Percentiles rank a stretch among this genome's conserved stretches.
Conservation (phyloP, 352 stramenopile species). For the Aphanomyces euteiches region DNA sequence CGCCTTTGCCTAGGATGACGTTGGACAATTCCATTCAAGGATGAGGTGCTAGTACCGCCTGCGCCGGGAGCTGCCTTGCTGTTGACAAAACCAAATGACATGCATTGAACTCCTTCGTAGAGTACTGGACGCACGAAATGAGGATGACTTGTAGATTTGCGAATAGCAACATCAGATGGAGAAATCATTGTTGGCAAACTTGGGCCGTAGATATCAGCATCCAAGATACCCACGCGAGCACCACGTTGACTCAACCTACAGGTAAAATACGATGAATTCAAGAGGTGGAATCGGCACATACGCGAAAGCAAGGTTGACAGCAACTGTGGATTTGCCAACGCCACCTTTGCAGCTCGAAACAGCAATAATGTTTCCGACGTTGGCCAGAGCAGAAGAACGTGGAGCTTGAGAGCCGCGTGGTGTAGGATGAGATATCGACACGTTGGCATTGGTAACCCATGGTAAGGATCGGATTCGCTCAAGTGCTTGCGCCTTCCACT, state of each 20-base stretch:
- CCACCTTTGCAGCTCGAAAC: constrained; percentile 95
- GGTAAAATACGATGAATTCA: not conserved
- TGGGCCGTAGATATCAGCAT: constrained; percentile 99
- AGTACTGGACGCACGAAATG: constrained; percentile 79
- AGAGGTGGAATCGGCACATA: constrained; percentile 18
- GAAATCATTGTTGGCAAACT: constrained; percentile 96
- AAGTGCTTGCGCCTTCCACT: constrained; percentile 70
- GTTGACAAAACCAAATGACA: constrained; percentile 92
- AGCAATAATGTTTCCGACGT: constrained; percentile 85
- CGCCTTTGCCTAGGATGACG: constrained; percentile 51
- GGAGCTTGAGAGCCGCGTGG: constrained; percentile 62
- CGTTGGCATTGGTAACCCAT: constrained; percentile 69
- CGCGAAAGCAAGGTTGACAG: constrained; percentile 97
- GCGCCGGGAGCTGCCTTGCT: constrained; percentile 75
- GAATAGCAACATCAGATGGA: constrained; percentile 59
- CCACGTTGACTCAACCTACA: constrained; percentile 83
- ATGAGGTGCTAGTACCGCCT: constrained; percentile 41
- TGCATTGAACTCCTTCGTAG: constrained; percentile 88
- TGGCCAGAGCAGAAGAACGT: constrained; percentile 72
- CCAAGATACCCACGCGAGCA: constrained; percentile 95
- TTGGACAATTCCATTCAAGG: constrained; percentile 48
- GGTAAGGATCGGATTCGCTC: constrained; percentile 49
- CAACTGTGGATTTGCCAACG: constrained; percentile 98
- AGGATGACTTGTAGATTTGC: constrained; percentile 59
- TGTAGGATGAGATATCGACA: constrained; percentile 58